Evolutionary conservation across 257 asterid species (phyloP).

Genomic region (Mitragyna speciosa): DNA sequence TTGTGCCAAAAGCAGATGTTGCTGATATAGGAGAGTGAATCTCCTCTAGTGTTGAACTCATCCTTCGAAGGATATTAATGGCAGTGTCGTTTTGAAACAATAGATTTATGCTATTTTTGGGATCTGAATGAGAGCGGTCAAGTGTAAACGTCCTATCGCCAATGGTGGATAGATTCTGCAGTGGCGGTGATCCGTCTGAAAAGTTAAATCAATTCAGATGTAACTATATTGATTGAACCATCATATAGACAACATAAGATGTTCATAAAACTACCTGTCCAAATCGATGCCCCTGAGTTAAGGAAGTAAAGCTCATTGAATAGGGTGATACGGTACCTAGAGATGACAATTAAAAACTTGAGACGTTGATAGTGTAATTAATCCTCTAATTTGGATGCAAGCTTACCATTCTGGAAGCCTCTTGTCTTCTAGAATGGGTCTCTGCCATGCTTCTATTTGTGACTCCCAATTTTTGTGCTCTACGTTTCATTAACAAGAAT

Average conservation of each 20-base stretch:
- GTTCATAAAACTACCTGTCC: conserved; percentile 66
- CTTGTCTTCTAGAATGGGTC: conserved; percentile 84
- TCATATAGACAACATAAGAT: too few relatives aligned
- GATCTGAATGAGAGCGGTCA: conserved; percentile 40
- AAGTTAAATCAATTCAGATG: conserved; percentile 15
- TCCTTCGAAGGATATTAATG: conserved; percentile 65
- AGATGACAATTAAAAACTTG: conserved; percentile 21
- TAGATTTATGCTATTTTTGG: conserved; percentile 14
- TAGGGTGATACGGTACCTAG: conserved; percentile 90
- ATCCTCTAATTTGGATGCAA: conserved; percentile 16
- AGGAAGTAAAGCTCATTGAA: conserved; percentile 96
- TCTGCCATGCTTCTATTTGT: conserved; percentile 91
- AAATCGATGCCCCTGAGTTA: conserved; percentile 88
- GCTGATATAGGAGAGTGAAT: conserved; percentile 56
- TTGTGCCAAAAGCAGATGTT: conserved; percentile 73
- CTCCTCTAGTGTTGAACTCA: conserved; percentile 65
- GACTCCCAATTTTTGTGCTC: conserved; percentile 82
- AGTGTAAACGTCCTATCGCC: conserved; percentile 61
- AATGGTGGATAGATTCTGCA: conserved; percentile 55
- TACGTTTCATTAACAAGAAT: conserved; percentile 11
- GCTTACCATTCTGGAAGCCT: conserved; percentile 88
- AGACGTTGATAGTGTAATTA: conserved; percentile 12
- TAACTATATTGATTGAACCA: too few relatives aligned
- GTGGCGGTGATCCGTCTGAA: conserved; percentile 81
- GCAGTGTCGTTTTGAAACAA: conserved; percentile 60